A percentile compares a stretch with the other conserved stretches of the same genome.
Evolutionary conservation across 2,329 filamentous ascomycete genomes (phyloP).

Genomic region (Penicillium capsulatum): DNA sequence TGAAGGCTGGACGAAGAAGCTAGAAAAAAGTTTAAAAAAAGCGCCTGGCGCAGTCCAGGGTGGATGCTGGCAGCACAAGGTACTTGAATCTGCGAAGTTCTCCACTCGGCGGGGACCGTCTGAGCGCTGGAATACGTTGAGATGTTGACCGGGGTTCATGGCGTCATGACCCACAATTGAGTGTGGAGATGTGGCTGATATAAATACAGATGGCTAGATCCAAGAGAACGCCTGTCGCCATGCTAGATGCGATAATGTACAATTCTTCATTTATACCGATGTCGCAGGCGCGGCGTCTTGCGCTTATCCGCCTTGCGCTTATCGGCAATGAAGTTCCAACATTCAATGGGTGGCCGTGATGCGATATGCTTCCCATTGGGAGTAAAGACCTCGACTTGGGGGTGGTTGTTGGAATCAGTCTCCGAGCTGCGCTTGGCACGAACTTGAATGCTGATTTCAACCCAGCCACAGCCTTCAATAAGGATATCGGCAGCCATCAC

Average conservation of each 20-base stretch:
- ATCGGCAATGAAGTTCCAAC: constrained; percentile 32
- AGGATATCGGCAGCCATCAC: constrained; percentile 79
- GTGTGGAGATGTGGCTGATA: no score
- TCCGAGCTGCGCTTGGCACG: constrained; percentile 49
- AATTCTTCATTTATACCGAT: constrained; percentile 13
- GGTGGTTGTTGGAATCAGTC: constrained; percentile 43
- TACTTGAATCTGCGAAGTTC: not conserved
- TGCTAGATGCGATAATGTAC: constrained; percentile 19
- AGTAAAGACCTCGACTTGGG: constrained; percentile 73
- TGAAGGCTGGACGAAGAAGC: not conserved
- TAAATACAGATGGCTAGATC: no score
- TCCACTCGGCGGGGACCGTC: constrained; percentile 1
- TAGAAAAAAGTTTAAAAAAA: not conserved
- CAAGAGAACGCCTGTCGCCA: constrained; percentile 20
- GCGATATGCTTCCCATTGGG: constrained; percentile 79
- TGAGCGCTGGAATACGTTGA: not conserved
- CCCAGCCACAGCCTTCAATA: constrained; percentile 88
- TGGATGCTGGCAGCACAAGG: constrained; percentile 2
- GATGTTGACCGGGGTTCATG: no score
- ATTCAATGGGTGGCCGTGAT: constrained; percentile 30
- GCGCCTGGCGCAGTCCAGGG: no score
- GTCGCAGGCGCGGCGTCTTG: constrained; percentile 21
- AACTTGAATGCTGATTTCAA: constrained; percentile 81
- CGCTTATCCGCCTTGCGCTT: constrained; percentile 31
- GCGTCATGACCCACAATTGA: no score